Conservation (phyloP, 176 grass and related monocot species). For the Eleusine indica region DNA sequence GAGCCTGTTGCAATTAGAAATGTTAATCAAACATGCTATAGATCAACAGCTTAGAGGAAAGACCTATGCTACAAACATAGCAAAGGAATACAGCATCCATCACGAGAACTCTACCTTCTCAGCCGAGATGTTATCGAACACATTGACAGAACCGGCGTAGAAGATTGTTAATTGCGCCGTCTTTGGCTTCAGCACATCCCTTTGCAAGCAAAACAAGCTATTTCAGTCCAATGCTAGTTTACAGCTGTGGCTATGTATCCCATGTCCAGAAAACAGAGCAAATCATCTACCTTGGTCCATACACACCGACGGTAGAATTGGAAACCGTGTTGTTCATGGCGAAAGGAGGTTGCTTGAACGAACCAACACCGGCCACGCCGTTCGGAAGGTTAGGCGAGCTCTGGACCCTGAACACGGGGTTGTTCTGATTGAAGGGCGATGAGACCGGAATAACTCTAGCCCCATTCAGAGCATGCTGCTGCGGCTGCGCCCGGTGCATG, state of each 20-base stretch:
- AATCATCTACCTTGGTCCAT: slow-evolving; percentile 58
- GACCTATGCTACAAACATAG: background rate
- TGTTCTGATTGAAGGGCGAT: slow-evolving; percentile 57
- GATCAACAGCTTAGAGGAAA: background rate
- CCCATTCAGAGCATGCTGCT: slow-evolving; percentile 42
- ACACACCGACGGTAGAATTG: slow-evolving; percentile 45
- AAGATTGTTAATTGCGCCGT: slow-evolving; percentile 79
- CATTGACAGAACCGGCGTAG: slow-evolving; percentile 80
- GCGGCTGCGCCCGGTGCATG: slow-evolving; percentile 30
- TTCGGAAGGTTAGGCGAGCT: slow-evolving; percentile 49
- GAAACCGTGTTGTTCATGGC: slow-evolving; percentile 26
- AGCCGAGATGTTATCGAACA: slow-evolving; percentile 71
- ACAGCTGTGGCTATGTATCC: background rate
- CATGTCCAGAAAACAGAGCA: background rate
- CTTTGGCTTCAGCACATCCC: slow-evolving; percentile 52
- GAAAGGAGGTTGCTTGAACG: slow-evolving; percentile 53
- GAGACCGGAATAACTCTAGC: slow-evolving; percentile 49
- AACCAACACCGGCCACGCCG: background rate
- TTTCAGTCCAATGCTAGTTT: slow-evolving; percentile 14
- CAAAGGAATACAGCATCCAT: background rate
- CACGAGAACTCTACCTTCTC: slow-evolving; percentile 61
- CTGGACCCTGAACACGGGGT: slow-evolving; percentile 65
- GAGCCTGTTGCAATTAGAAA: slow-evolving; percentile 53
- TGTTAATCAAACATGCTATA: slow-evolving; percentile 4
- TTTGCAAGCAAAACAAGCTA: slow-evolving; percentile 47